These are phyloP conservation scores for Scheffersomyces ergatensis DNA, from an alignment of 805 yeast species.

Conservation along the genomic window DNA sequence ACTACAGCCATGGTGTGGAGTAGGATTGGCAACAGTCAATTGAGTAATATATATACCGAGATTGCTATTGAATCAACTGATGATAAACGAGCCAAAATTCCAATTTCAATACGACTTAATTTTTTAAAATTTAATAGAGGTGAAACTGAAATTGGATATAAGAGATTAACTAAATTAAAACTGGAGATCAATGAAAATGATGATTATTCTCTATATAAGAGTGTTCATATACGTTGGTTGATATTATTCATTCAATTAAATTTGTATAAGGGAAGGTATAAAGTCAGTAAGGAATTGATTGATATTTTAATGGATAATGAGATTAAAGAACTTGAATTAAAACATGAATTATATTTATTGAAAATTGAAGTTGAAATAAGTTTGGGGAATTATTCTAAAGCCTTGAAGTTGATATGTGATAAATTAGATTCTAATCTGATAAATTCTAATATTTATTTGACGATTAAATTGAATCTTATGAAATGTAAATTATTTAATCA, in stretches of 20 bases:
- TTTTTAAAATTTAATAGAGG: constrained; percentile 36
- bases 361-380: constrained; percentile 27
- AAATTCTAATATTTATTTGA: constrained; percentile 38
- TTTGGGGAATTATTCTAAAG: constrained; percentile 28
- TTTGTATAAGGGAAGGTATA: constrained; percentile 38
- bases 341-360: constrained; percentile 23
- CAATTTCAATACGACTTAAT: constrained; percentile 39
- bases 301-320: constrained; percentile 26
- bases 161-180: constrained; percentile 30
- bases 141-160: constrained; percentile 37
- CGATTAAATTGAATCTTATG: constrained; percentile 45
- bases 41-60: constrained; percentile 48
- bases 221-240: constrained; percentile 38
- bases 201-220: constrained; percentile 40
- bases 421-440: constrained; percentile 9
- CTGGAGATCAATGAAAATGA: constrained; percentile 7
- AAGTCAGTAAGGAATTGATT: constrained; percentile 33
- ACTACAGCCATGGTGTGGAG: constrained; percentile 48
- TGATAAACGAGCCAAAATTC: constrained; percentile 37
- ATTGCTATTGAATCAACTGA: constrained; percentile 43
- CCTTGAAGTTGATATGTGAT: constrained; percentile 21
- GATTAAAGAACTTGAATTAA: constrained; percentile 27
- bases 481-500: constrained; percentile 43
- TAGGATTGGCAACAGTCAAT: constrained; percentile 46
- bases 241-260: constrained; percentile 34